Percentiles rank a stretch among this genome's conserved stretches.
These are phyloP conservation scores for Canavalia ensiformis DNA, from an alignment of 306 rosid genomes.

Conservation along the genomic window DNA sequence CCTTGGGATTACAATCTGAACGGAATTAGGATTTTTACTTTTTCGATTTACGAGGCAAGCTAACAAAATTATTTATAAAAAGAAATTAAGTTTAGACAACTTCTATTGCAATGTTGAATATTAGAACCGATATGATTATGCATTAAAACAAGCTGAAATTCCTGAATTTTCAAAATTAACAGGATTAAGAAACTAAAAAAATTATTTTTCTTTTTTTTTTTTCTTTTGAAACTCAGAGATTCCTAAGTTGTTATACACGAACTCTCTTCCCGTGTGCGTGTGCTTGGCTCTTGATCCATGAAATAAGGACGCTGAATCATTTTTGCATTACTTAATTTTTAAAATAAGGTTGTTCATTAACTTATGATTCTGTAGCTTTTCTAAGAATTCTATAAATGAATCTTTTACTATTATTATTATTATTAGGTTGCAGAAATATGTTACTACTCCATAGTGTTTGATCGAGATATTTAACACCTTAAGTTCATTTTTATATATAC, in stretches of 20 bases:
- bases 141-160: background rate
- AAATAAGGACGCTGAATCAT: background rate
- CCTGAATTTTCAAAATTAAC: background rate
- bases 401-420: background rate
- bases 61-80: no score
- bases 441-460: background rate
- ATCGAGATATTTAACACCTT: background rate
- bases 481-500: background rate
- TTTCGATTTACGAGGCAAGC: no score
- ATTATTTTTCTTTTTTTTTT: no score
- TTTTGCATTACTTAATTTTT: background rate
- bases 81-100: no score
- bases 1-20: no score
- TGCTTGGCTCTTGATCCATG: background rate
- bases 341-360: background rate
- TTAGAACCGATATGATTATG: background rate
- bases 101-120: background rate
- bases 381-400: background rate
- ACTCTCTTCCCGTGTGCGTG: background rate
- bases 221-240: background rate
- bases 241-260: background rate
- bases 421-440: background rate
- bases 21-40: no score
- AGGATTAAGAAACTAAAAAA: background rate
- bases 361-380: background rate